These are phyloP conservation scores for Meredithiella fracta DNA, from an alignment of 2,329 filamentous ascomycete genomes.

Conservation along the genomic window DNA sequence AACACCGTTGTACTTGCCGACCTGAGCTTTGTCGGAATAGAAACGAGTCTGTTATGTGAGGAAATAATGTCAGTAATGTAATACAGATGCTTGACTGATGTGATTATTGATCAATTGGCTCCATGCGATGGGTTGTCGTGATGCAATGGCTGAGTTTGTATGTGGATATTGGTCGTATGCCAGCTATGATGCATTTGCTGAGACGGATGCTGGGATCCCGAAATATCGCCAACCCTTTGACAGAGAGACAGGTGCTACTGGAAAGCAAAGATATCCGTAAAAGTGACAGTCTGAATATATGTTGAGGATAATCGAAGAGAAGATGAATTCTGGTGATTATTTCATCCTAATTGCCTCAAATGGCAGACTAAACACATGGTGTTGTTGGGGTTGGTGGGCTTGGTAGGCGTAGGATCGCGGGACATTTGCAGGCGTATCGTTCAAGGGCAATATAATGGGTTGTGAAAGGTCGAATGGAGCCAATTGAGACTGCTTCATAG, in stretches of 20 bases:
- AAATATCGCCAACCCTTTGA: constrained; percentile 19
- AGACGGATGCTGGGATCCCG: neutral
- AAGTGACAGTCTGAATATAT: neutral
- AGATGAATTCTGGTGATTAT: too few species aligned
- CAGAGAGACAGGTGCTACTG: neutral
- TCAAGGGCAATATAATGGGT: neutral
- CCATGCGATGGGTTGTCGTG: neutral
- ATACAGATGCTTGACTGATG: neutral
- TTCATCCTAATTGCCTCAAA: too few species aligned
- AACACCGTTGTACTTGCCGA: constrained; percentile 84
- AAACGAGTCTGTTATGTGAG: constrained; percentile 32
- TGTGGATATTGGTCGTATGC: constrained; percentile 9
- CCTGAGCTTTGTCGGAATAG: constrained; percentile 46
- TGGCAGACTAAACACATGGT: too few species aligned
- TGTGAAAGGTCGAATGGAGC: constrained; percentile 5
- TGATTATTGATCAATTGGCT: neutral
- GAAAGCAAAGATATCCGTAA: neutral
- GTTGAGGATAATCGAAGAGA: neutral
- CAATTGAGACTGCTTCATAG: neutral
- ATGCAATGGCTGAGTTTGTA: neutral
- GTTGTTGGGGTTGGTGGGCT: too few species aligned
- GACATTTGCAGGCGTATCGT: too few species aligned
- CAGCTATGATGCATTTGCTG: neutral
- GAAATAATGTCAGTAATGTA: constrained; percentile 15
- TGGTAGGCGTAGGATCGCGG: too few species aligned